Evolutionary conservation across 169 alveolate species (phyloP), one percentile per base, ranked within the genome.

Genomic region (Amoebophrya sp.): DNA sequence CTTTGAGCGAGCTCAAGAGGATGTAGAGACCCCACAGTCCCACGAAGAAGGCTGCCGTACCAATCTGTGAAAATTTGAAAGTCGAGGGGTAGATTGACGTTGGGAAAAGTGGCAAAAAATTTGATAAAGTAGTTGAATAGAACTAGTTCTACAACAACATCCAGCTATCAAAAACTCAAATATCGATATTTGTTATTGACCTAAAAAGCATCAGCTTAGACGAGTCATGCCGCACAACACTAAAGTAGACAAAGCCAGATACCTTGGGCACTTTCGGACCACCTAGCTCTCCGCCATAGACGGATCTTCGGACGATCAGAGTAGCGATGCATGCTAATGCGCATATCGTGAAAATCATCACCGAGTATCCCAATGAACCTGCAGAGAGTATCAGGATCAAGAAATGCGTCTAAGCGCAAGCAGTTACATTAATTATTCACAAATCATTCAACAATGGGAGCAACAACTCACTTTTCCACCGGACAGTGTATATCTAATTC

Each of bases 271-370:
- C 83, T 6, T 29, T 36, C 33, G 92, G 78, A 2, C 95, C 95
- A 0, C 95, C 95, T 34, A 93, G 24, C 91, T 93, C 95, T 10
- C 95, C 95, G 41, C 94, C 94, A 39, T 90, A 65, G 34, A 40
- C 24, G 47, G 33, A 39, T 92, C 96, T 90, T 77, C 95, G 90
- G 26, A 91, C 47, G 29, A 94, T 90, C 14, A 94, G 92, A 0
- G 55, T 41, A 0, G 53, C 78, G 53, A 90, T 39, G 92, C 92
- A 90, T 29, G 41, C 38, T 40, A 90, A 41, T 2, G 94, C 92
- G 53, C 92, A 77, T 24, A 90, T 54, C 24, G 93, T 38, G 89
- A 83, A 94, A 18, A 93, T 18, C 40, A 76, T 10, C 29, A 93
- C 93, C 29, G 91, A 47, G 90, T 89, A 53, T 29, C 89, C 77